A percentile compares a stretch with the other conserved stretches of the same genome.
phyloP scores from a whole-genome alignment of 208 protist genomes.

The Angomonas deanei region DNA sequence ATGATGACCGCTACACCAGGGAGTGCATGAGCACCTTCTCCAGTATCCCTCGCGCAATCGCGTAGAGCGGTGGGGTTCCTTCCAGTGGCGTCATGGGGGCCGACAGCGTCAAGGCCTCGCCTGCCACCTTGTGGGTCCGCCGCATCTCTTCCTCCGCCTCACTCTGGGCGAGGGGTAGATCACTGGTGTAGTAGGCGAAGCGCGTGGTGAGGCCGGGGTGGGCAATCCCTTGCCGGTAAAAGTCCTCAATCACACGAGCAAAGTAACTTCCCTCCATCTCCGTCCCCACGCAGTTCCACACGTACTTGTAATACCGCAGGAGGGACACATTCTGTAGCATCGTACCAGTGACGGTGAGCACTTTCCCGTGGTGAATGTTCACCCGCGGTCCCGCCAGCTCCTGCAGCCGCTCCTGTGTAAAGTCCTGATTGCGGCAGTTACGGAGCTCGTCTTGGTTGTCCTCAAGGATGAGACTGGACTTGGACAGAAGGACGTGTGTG shows the following conservation, averaged over 20 bases:
- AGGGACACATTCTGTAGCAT: conserved; percentile 83
- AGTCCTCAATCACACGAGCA: conserved; percentile 77
- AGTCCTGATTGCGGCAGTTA: conserved; percentile 73
- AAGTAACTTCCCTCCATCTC: conserved; percentile 91
- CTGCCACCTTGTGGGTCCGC: conserved; percentile 6
- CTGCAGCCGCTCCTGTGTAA: conserved; percentile 41
- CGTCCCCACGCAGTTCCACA: conserved; percentile 78
- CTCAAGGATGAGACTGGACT: conserved; percentile 77
- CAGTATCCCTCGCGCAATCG: conserved; percentile 75
- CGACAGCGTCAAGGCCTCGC: conserved; percentile 37
- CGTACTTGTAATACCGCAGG: conserved; percentile 75
- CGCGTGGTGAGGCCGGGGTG: conserved; percentile 48
- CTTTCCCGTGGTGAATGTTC: conserved; percentile 59
- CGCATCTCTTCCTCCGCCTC: conserved; percentile 41
- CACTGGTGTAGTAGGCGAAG: conserved; percentile 87
- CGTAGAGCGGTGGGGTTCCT: conserved; percentile 83
- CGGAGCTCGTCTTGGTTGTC: conserved; percentile 83
- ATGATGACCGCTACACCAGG: neutral
- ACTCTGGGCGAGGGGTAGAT: conserved; percentile 63
- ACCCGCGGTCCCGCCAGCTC: conserved; percentile 50
- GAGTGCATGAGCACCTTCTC: conserved; percentile 26
- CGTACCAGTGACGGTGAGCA: conserved; percentile 80
- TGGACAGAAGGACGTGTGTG: conserved; percentile 78
- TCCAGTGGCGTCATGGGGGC: conserved; percentile 70
- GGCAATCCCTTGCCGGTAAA: conserved; percentile 73